Evolutionary conservation across 202 grass and related monocot species (phyloP).

Genomic region (Zizania palustris): DNA sequence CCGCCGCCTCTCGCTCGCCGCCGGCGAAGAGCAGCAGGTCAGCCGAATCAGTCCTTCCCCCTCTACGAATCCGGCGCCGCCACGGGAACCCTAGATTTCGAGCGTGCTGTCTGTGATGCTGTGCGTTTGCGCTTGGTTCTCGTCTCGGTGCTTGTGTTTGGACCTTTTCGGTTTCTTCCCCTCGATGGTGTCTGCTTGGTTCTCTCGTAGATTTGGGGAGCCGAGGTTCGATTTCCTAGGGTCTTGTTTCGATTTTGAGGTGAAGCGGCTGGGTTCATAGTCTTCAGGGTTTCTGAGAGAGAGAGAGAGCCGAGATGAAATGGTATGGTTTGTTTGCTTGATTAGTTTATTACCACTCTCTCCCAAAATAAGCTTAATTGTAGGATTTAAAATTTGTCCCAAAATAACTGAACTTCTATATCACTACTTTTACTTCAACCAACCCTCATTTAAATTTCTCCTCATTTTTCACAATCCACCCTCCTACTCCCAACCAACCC

Average conservation of each 20-base stretch:
- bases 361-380: too few relatives aligned
- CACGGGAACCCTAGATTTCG: neutral
- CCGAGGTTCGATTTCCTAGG: neutral
- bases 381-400: too few relatives aligned
- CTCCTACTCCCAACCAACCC: too few relatives aligned
- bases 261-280: neutral
- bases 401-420: too few relatives aligned
- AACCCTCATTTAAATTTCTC: too few relatives aligned
- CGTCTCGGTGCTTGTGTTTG: neutral
- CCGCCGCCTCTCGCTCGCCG: neutral
- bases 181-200: neutral
- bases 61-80: neutral
- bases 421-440: too few relatives aligned
- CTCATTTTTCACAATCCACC: too few relatives aligned
- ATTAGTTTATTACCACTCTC: neutral
- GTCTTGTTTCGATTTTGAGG: neutral
- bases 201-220: neutral
- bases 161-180: neutral
- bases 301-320: neutral
- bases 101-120: neutral
- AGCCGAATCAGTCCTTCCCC: neutral
- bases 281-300: neutral
- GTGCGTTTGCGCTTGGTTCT: neutral
- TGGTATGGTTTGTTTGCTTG: neutral
- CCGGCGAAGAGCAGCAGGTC: conserved; percentile 30